Evolutionary conservation across 176 grass and related monocot genomes (phyloP).

Genomic region (Cenchrus purpureus): DNA sequence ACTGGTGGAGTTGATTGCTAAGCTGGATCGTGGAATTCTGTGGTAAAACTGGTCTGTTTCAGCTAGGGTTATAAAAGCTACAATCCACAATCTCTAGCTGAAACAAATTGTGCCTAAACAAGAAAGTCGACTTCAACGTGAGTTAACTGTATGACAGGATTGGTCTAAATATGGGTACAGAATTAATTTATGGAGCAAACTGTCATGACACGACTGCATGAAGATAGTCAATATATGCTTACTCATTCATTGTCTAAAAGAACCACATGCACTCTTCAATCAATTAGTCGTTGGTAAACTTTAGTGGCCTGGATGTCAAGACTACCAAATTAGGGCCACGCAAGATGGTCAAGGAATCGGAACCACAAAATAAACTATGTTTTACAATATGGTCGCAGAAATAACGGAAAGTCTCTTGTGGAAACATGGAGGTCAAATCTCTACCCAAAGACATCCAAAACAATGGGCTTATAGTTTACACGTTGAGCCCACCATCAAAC

Average conservation of each 20-base stretch:
- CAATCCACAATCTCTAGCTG: neutral
- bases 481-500: neutral
- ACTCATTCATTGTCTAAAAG: conserved; percentile 11
- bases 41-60: neutral
- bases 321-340: neutral
- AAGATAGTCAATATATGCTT: conserved; percentile 16
- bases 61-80: neutral
- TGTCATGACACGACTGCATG: neutral
- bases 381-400: neutral
- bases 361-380: neutral
- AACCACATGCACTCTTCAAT: conserved; percentile 1
- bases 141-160: neutral
- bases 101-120: neutral
- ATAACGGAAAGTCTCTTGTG: neutral
- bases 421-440: conserved; percentile 11
- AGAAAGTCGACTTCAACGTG: neutral
- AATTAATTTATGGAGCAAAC: neutral
- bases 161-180: neutral
- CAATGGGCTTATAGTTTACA: neutral
- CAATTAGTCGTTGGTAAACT: conserved; percentile 27
- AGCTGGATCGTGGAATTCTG: no score
- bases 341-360: conserved; percentile 8
- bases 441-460: conserved; percentile 1
- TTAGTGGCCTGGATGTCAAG: conserved; percentile 14
- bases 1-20: no score